Evolutionary conservation across 768 basidiomycete genomes (phyloP).

Genomic region (Saitozyma sp.): DNA sequence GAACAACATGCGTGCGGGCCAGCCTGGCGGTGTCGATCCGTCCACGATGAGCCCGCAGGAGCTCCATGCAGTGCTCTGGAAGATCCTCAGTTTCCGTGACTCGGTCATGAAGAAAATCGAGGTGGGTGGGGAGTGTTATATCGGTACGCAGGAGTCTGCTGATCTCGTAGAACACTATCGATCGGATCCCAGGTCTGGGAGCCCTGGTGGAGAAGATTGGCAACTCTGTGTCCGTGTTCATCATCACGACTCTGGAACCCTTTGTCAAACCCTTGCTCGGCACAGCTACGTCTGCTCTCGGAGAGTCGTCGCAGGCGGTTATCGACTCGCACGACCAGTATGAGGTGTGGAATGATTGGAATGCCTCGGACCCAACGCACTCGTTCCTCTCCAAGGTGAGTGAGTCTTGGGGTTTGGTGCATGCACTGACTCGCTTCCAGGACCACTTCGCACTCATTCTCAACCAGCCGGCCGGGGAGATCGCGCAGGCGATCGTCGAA

Average conservation of each 20-base stretch:
- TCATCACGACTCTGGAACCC: constrained; percentile 77
- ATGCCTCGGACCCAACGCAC: constrained; percentile 68
- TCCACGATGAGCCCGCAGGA: constrained; percentile 87
- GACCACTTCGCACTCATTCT: constrained; percentile 72
- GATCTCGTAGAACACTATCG: constrained; percentile 52
- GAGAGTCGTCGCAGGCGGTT: constrained; percentile 69
- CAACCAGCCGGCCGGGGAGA: constrained; percentile 73
- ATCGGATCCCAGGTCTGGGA: constrained; percentile 79
- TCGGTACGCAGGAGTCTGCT: neutral
- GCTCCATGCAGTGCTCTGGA: constrained; percentile 77
- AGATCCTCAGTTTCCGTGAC: constrained; percentile 81
- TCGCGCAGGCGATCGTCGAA: constrained; percentile 68
- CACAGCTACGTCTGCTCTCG: constrained; percentile 66
- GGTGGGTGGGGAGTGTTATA: constrained; percentile 18
- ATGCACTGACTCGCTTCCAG: constrained; percentile 45
- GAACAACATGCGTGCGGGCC: constrained; percentile 59
- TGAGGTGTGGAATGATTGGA: constrained; percentile 80
- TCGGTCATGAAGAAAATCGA: constrained; percentile 74
- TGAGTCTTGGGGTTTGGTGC: neutral
- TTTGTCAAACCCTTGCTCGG: constrained; percentile 77
- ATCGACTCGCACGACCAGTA: constrained; percentile 80
- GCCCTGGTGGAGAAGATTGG: constrained; percentile 72
- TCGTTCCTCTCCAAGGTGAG: constrained; percentile 67
- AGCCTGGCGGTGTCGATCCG: constrained; percentile 70
- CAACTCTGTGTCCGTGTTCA: constrained; percentile 71